Percentiles rank a stretch among this genome's conserved stretches.
phyloP scores from a whole-genome alignment of 495 filamentous ascomycete species.

The Entonaema liquescens region DNA sequence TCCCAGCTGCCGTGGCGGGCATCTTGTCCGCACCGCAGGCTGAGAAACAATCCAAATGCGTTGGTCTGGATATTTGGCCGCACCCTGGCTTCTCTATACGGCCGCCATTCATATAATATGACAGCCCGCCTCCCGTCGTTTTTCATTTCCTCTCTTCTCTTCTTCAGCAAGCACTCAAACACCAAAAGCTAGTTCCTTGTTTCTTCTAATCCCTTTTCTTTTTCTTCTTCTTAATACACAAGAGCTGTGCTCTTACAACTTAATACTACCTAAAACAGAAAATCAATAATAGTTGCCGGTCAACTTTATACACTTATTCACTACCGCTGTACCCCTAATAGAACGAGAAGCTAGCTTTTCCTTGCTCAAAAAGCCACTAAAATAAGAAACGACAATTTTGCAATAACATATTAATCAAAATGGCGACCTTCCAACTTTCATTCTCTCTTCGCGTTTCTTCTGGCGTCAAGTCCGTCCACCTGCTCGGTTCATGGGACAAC shows the following conservation, averaged over 20 bases:
- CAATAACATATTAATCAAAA: constrained; percentile 64
- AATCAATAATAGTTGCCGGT: constrained; percentile 56
- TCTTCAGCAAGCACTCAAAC: constrained; percentile 82
- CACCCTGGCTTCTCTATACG: constrained; percentile 36
- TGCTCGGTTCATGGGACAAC: constrained; percentile 98
- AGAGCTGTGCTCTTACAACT: constrained; percentile 62
- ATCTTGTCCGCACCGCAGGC: constrained; percentile 24
- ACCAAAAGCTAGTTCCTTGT: constrained; percentile 66
- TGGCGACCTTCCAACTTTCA: constrained; percentile 84
- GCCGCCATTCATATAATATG: constrained; percentile 57
- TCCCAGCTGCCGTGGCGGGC: constrained; percentile 34
- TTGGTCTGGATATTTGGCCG: constrained; percentile 36
- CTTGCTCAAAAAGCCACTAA: constrained; percentile 64
- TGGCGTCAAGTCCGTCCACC: constrained; percentile 96
- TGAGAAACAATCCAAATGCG: constrained; percentile 13
- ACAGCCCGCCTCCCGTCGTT: constrained; percentile 49
- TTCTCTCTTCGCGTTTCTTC: constrained; percentile 94
- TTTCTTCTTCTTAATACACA: constrained; percentile 49
- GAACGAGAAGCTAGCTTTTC: constrained; percentile 58
- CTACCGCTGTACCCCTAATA: constrained; percentile 50
- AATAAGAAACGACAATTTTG: constrained; percentile 51
- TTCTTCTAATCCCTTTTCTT: constrained; percentile 49
- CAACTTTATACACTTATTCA: constrained; percentile 55
- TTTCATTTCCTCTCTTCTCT: constrained; percentile 57
- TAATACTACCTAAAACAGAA: constrained; percentile 48